Conservation (phyloP, 371 early-diverging fungal species). For the Blakeslea trispora region DNA sequence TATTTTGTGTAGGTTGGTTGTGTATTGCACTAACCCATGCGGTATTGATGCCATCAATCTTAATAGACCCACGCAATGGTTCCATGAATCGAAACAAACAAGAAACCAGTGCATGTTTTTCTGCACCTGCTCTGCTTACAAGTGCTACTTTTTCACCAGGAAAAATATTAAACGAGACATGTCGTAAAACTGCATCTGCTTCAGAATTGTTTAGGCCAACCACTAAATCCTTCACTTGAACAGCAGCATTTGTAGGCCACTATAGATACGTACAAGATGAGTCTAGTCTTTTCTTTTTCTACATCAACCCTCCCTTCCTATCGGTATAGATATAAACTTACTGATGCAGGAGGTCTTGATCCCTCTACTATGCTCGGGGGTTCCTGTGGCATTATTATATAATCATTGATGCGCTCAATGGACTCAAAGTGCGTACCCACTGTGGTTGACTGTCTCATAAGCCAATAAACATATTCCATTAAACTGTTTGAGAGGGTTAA, state of each 20-base stretch:
- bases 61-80: conserved; percentile 64
- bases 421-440: conserved; percentile 87
- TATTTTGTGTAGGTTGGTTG: background rate
- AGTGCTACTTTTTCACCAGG: conserved; percentile 74
- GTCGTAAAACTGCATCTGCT: conserved; percentile 57
- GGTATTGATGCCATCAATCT: conserved; percentile 79
- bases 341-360: conserved; percentile 57
- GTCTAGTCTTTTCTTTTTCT: too few species aligned
- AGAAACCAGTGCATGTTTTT: conserved; percentile 71
- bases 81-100: conserved; percentile 82
- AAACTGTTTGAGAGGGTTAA: conserved; percentile 68
- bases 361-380: conserved; percentile 62
- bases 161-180: conserved; percentile 59
- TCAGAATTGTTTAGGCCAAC: conserved; percentile 57
- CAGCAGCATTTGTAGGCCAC: conserved; percentile 79
- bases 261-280: conserved; percentile 18
- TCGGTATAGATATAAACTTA: too few species aligned
- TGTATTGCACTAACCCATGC: conserved; percentile 39
- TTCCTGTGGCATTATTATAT: conserved; percentile 71
- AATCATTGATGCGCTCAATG: conserved; percentile 82
- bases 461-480: conserved; percentile 74
- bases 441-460: conserved; percentile 75
- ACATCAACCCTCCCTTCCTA: too few species aligned
- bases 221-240: conserved; percentile 62
- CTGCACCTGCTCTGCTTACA: conserved; percentile 75